Evolutionary conservation across 2,329 filamentous ascomycete genomes (phyloP), one percentile per base, ranked within the genome.

Genomic region (Cryphonectria naterciae): DNA sequence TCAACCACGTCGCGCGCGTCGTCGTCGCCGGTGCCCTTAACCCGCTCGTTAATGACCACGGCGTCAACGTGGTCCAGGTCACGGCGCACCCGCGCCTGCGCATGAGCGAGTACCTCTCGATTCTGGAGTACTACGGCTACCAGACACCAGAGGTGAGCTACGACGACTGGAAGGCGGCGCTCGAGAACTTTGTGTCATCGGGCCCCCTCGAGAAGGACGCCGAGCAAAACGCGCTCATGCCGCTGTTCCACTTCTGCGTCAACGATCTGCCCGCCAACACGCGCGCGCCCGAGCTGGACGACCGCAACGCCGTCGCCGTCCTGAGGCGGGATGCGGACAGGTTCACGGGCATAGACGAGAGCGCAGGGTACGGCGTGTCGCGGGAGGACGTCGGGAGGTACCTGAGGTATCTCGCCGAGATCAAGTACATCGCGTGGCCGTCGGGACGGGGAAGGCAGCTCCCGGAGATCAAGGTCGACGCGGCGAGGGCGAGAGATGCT

Each of bases 1-100:
- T 97, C 37, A 89, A 90, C 73, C 93, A 97, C 75, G 94, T 98
- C 49, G 88, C 91, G 1, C 86, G 89, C n/a, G 88, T 97, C 10
- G 92, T 97, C 37, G 89, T 94, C 25, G 93, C 94, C 0, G 85
- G 91, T 6, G 87, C 89, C 0, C 85, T 97, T 75, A 87, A 91
- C 77, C 90, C 90, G 0, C 85, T 89, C 0, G 74, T 77, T 4
- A 76, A 69, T 37, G 63, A 22, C 25, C 41, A n/a, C 61, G 78
- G 78, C 4, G 79, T 85, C 3, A 84, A 87, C 72, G 93, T 97
- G 6, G 87, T 89, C 1, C 93, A 97, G 75, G 90, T 96, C 64
- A 97, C 94, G 1, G 88, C 88, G 2, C 93, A 95, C 79, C 94
- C 94, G 2, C 86, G 93, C 22, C 86, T 96, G 56, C 89, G 89